phyloP scores from a whole-genome alignment of 2,329 filamentous ascomycete genomes.

The Phaeosphaeria sp. region DNA sequence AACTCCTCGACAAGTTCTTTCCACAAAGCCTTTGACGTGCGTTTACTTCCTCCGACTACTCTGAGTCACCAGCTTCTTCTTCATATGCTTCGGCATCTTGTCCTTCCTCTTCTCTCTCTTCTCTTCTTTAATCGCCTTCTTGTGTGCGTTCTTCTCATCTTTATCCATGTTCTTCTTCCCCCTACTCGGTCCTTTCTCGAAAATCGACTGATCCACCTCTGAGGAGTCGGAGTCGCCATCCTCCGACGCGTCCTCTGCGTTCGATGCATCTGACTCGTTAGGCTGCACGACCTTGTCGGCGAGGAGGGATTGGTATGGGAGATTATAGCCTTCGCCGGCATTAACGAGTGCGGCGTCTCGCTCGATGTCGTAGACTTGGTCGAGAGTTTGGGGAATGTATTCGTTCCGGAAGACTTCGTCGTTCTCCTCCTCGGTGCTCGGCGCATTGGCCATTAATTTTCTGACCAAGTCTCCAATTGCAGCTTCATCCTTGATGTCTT shows the following conservation, averaged over 20 bases:
- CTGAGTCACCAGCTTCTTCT: conserved; percentile 81
- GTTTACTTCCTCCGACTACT: conserved; percentile 67
- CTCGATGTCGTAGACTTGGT: conserved; percentile 96
- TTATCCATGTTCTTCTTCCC: conserved; percentile 79
- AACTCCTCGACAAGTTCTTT: neutral
- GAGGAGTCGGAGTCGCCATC: conserved; percentile 22
- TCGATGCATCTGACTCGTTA: conserved; percentile 54
- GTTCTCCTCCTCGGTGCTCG: conserved; percentile 70
- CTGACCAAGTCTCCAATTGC: conserved; percentile 69
- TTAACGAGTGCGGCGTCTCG: conserved; percentile 82
- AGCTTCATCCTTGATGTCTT: conserved; percentile 61
- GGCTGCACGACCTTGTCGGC: conserved; percentile 66
- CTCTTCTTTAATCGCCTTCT: conserved; percentile 90
- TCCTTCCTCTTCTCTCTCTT: conserved; percentile 92
- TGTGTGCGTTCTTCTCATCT: conserved; percentile 86
- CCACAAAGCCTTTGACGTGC: neutral
- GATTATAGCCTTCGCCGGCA: conserved; percentile 74
- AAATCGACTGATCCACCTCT: conserved; percentile 40
- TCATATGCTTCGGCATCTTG: conserved; percentile 95
- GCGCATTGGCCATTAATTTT: conserved; percentile 66
- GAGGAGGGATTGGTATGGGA: conserved; percentile 85
- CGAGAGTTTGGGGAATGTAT: conserved; percentile 93
- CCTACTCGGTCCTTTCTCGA: conserved; percentile 42
- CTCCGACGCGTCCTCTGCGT: conserved; percentile 24
- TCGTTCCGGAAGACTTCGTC: conserved; percentile 94